Conservation (phyloP, 306 rosid genomes). For the Urtica urens region DNA sequence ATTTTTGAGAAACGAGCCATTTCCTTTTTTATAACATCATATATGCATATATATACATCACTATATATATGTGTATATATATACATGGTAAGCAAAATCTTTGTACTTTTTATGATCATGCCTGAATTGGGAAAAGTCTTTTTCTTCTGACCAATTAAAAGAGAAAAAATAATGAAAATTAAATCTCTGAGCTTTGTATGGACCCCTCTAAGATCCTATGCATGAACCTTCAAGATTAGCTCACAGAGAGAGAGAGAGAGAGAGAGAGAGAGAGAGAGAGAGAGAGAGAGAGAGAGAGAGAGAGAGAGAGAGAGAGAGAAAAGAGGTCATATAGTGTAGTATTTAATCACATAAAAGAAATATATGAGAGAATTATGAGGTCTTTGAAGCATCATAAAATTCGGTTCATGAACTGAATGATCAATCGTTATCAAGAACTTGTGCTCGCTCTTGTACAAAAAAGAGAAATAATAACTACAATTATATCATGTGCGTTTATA, state of each 20-base stretch:
- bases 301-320: not conserved
- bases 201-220: conserved; percentile 20
- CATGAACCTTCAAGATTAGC: conserved; percentile 23
- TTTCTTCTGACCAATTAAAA: not conserved
- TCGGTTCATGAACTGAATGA: not conserved
- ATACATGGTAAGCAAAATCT: conserved; percentile 8
- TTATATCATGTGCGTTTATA: conserved; percentile 16
- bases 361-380: not conserved
- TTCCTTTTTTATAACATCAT: not conserved
- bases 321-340: conserved; percentile 9
- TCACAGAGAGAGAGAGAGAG: not conserved
- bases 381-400: conserved; percentile 6
- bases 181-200: not conserved
- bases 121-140: not conserved
- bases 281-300: not conserved
- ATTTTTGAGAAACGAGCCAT: not conserved
- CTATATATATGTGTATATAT: too few species aligned
- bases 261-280: not conserved
- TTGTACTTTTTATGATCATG: not conserved
- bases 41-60: too few species aligned
- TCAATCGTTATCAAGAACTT: conserved; percentile 9
- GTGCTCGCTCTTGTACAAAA: conserved; percentile 4
- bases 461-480: not conserved
- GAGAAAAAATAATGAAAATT: not conserved
- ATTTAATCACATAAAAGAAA: conserved; percentile 3